A percentile compares a stretch with the other conserved stretches of the same genome.
Evolutionary conservation across 2,329 filamentous ascomycete species (phyloP).

Genomic region (Leptographium flavum): DNA sequence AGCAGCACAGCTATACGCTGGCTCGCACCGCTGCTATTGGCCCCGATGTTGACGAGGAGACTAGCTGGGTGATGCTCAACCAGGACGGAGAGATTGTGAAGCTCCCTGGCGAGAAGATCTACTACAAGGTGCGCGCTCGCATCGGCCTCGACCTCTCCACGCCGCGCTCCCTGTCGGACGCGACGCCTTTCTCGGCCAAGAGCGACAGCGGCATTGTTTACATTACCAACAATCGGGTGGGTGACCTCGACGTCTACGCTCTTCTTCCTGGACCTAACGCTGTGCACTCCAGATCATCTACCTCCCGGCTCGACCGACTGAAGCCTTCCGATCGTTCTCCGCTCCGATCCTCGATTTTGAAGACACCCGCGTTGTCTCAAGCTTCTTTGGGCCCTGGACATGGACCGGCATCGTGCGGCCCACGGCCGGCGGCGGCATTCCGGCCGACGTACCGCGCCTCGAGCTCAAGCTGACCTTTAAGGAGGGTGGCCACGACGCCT

Average conservation of each 20-base stretch:
- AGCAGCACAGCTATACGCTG: conserved; percentile 24
- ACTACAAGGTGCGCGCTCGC: conserved; percentile 67
- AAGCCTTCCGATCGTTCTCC: conserved; percentile 72
- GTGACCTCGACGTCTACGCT: too few relatives aligned
- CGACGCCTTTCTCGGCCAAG: conserved; percentile 52
- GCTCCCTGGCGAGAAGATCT: conserved; percentile 67
- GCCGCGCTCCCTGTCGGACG: conserved; percentile 48
- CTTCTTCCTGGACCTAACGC: too few relatives aligned
- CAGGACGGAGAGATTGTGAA: conserved; percentile 62
- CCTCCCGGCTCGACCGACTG: conserved; percentile 56
- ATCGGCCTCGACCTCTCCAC: conserved; percentile 64
- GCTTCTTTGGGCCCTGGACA: conserved; percentile 85
- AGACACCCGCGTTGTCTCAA: conserved; percentile 74
- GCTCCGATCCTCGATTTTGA: conserved; percentile 75
- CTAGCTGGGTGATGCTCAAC: conserved; percentile 84
- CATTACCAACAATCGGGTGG: conserved; percentile 73
- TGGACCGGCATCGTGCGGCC: conserved; percentile 74
- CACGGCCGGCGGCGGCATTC: conserved; percentile 71
- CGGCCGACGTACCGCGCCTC: conserved; percentile 54
- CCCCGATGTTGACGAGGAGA: conserved; percentile 37
- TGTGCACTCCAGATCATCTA: conserved; percentile 64
- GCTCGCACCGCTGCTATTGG: conserved; percentile 22
- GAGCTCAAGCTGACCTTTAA: conserved; percentile 83
- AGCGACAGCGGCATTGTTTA: conserved; percentile 64
- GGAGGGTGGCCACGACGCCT: conserved; percentile 90